These are phyloP conservation scores for Scorias spongiosa DNA, from an alignment of 2,329 filamentous ascomycete species.

Conservation along the genomic window DNA sequence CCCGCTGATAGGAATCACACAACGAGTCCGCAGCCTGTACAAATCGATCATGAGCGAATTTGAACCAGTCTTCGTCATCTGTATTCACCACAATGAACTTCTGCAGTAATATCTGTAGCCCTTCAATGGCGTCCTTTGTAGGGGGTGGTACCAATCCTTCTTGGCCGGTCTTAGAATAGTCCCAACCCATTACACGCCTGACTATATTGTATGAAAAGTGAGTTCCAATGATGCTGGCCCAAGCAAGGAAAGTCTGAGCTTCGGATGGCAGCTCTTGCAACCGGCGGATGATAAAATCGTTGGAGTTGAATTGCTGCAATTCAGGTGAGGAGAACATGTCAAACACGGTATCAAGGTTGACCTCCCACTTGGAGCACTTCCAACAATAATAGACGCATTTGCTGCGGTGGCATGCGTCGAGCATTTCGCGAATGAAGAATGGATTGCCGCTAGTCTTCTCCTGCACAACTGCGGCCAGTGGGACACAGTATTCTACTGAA, in stretches of 20 bases:
- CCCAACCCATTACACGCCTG: constrained; percentile 58
- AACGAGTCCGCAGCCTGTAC: constrained; percentile 60
- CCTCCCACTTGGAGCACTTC: constrained; percentile 66
- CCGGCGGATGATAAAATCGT: constrained; percentile 65
- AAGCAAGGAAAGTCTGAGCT: constrained; percentile 66
- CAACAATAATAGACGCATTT: constrained; percentile 87
- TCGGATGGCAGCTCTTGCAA: constrained; percentile 60
- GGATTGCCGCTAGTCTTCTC: constrained; percentile 81
- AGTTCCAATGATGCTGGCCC: constrained; percentile 70
- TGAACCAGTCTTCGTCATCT: constrained; percentile 72
- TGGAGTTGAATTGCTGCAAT: constrained; percentile 66
- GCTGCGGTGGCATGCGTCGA: constrained; percentile 72
- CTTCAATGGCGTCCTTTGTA: constrained; percentile 56
- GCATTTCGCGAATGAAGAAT: constrained; percentile 83
- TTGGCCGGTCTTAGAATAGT: constrained; percentile 44
- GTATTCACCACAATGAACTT: constrained; percentile 68
- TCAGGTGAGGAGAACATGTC: constrained; percentile 66
- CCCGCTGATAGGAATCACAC: constrained; percentile 48
- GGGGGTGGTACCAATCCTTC: constrained; percentile 37
- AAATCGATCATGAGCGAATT: constrained; percentile 78
- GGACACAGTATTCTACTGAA: constrained; percentile 52
- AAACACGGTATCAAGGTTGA: constrained; percentile 72
- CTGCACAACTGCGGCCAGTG: constrained; percentile 70
- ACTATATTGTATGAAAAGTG: constrained; percentile 74
- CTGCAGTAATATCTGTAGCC: constrained; percentile 68